phyloP scores from a whole-genome alignment of 345 rosid species.

The Brassica carinata region DNA sequence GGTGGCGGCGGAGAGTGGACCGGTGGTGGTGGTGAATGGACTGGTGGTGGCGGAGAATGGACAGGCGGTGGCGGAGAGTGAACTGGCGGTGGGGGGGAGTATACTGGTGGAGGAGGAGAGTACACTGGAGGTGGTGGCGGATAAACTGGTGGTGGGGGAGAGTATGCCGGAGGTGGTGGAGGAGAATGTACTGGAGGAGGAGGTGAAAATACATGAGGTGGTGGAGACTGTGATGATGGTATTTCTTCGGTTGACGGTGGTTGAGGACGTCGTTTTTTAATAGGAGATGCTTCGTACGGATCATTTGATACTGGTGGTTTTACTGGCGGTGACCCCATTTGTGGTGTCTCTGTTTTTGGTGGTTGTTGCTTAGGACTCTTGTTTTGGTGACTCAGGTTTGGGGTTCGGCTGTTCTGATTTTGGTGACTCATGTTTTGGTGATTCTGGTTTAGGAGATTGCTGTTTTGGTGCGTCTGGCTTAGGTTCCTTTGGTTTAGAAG shows the following conservation, averaged over 20 bases:
- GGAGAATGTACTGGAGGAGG: slow-evolving; percentile 29
- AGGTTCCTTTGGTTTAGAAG: slow-evolving; percentile 25
- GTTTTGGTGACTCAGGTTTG: slow-evolving; percentile 21
- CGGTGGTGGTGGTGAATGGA: slow-evolving; percentile 21
- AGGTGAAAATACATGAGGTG: slow-evolving; percentile 17
- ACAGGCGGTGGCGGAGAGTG: slow-evolving; percentile 28
- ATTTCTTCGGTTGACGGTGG: slow-evolving; percentile 27
- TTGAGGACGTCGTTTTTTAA: slow-evolving; percentile 35
- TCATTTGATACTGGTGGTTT: slow-evolving; percentile 29
- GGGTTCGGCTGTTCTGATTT: slow-evolving; percentile 6
- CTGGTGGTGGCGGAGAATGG: slow-evolving; percentile 24
- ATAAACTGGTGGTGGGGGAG: slow-evolving; percentile 17
- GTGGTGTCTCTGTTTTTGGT: slow-evolving; percentile 32
- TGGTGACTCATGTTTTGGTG: slow-evolving; percentile 13
- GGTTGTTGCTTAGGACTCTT: slow-evolving; percentile 13
- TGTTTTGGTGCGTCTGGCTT: slow-evolving; percentile 18
- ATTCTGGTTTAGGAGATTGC: slow-evolving; percentile 19
- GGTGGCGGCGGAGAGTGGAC: slow-evolving; percentile 27
- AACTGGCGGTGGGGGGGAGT: slow-evolving; percentile 20
- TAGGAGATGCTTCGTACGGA: slow-evolving; percentile 34
- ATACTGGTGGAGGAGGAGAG: slow-evolving; percentile 24
- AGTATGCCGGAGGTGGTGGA: slow-evolving; percentile 21
- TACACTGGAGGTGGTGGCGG: slow-evolving; percentile 10
- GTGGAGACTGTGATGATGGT: slow-evolving; percentile 27
- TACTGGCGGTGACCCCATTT: slow-evolving; percentile 27